These are phyloP conservation scores for Spathaspora boniae DNA, from an alignment of 805 yeast species.

Conservation along the genomic window DNA sequence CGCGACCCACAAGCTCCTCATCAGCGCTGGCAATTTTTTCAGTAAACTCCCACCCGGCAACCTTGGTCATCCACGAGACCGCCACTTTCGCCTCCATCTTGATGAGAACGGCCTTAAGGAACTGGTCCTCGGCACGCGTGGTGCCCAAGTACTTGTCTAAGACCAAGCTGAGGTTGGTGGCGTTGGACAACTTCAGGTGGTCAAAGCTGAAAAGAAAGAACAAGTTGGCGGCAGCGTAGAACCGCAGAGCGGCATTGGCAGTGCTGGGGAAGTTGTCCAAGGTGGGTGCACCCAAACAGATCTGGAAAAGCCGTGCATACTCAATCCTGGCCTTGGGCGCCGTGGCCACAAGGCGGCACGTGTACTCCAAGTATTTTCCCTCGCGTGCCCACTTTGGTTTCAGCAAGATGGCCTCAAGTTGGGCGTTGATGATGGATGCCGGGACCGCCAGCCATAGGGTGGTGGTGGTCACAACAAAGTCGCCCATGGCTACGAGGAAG, in stretches of 20 bases:
- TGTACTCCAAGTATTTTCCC: slow-evolving; percentile 50
- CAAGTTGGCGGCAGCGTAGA: slow-evolving; percentile 45
- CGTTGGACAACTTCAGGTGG: slow-evolving; percentile 42
- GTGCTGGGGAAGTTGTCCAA: slow-evolving; percentile 24
- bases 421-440: slow-evolving; percentile 51
- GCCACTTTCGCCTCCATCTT: slow-evolving; percentile 52
- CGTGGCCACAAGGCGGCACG: slow-evolving; percentile 33
- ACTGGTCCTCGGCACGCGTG: slow-evolving; percentile 52
- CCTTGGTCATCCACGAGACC: slow-evolving; percentile 62
- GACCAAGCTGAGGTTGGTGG: slow-evolving; percentile 41
- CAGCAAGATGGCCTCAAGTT: slow-evolving; percentile 61
- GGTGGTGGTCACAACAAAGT: slow-evolving; percentile 12
- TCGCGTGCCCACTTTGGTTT: no score
- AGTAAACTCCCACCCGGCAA: slow-evolving; percentile 63
- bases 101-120: slow-evolving; percentile 55
- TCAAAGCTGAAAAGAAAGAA: slow-evolving; percentile 49
- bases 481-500: slow-evolving; percentile 24
- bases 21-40: slow-evolving; percentile 41
- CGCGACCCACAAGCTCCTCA: slow-evolving; percentile 42
- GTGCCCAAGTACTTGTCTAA: slow-evolving; percentile 55
- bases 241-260: slow-evolving; percentile 25
- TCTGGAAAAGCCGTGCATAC: slow-evolving; percentile 55
- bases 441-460: slow-evolving; percentile 32
- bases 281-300: slow-evolving; percentile 50
- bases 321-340: slow-evolving; percentile 35